A percentile compares a stretch with the other conserved stretches of the same genome.
Evolutionary conservation across 2,329 filamentous ascomycete genomes (phyloP).

Genomic region (Fusarium protoensiforme): DNA sequence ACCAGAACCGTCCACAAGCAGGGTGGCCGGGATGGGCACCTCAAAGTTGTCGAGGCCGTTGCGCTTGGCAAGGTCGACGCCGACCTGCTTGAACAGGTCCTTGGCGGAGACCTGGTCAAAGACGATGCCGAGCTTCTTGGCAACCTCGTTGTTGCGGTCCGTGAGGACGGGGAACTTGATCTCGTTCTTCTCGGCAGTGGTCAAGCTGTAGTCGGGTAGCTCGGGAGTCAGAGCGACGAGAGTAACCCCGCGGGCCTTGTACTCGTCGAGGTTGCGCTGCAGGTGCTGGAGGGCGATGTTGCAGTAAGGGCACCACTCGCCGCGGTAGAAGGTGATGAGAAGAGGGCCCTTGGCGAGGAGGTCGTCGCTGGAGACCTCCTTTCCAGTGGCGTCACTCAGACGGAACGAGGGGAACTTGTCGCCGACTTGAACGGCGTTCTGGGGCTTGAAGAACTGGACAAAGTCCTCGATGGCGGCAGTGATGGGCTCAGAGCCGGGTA

Average conservation of each 20-base stretch:
- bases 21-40: slow-evolving; percentile 52
- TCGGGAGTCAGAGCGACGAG: slow-evolving; percentile 56
- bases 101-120: slow-evolving; percentile 46
- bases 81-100: slow-evolving; percentile 41
- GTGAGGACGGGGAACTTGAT: slow-evolving; percentile 55
- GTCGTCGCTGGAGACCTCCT: slow-evolving; percentile 44
- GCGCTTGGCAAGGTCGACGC: slow-evolving; percentile 44
- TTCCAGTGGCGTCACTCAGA: slow-evolving; percentile 49
- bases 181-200: slow-evolving; percentile 52
- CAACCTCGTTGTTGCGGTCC: slow-evolving; percentile 50
- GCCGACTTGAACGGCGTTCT: slow-evolving; percentile 47
- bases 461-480: slow-evolving; percentile 9
- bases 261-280: slow-evolving; percentile 49
- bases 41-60: slow-evolving; percentile 53
- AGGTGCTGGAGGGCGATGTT: slow-evolving; percentile 52
- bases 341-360: slow-evolving; percentile 48
- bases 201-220: slow-evolving; percentile 52
- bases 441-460: slow-evolving; percentile 36
- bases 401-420: slow-evolving; percentile 48
- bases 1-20: slow-evolving; percentile 51
- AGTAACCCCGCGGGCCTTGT: slow-evolving; percentile 51
- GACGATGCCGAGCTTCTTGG: slow-evolving; percentile 51
- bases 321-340: slow-evolving; percentile 59
- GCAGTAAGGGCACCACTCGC: slow-evolving; percentile 59
- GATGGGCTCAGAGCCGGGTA: background rate